Base-by-base conservation (phyloP, 1,284 basidiomycete genomes). In the Ustilago nuda region DNA sequence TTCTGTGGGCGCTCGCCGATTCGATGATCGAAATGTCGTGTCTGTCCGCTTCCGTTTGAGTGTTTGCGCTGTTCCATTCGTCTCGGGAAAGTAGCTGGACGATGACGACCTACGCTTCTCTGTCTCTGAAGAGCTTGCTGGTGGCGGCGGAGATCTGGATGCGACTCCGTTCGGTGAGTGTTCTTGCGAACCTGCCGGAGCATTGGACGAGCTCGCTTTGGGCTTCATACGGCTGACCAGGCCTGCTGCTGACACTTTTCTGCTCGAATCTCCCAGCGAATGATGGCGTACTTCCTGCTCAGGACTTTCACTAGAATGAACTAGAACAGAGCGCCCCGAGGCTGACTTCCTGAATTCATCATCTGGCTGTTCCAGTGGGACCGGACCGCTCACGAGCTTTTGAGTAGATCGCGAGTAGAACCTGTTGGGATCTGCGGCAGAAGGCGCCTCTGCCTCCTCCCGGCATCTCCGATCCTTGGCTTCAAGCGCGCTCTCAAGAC, bases 201-300 rank as follows among this genome's bases (percentile, higher is more conserved):
- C 23, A 7, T 13, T 46, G 9, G 66, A 33, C 32, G 67, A 61
- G 23, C 39, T 12, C 1, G 7, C 3, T 30, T 30, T 59, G 1
- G 55, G 19, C 11, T 66, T 61, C 68, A 71, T 71, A 32, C 68
- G 68, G 3, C 41, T 33, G 53, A 57, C 45, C 17, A 71, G 4
- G 15, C 56, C 39, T 35, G 17, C 32, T 7, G 32, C 39, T 12
- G 52, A 23, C 33, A 53, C 43, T 36, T 37, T 11, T 17, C 37
- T 27, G 13, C 41, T 48, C 12, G 23, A 39, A 35, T 35, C 46
- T 7, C 33, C 12, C n/a, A 41, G 23, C 7, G n/a, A 30, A 13
- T 39, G 11, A 2, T 35, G 8, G 36, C 59, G 45, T 37, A 7
- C 19, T 6, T 19, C 30, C 19, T 15, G 15, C 5, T 60, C 50